These are phyloP conservation scores for Exophiala alcalophila DNA, from an alignment of 2,329 filamentous ascomycete species.

Conservation along the genomic window DNA sequence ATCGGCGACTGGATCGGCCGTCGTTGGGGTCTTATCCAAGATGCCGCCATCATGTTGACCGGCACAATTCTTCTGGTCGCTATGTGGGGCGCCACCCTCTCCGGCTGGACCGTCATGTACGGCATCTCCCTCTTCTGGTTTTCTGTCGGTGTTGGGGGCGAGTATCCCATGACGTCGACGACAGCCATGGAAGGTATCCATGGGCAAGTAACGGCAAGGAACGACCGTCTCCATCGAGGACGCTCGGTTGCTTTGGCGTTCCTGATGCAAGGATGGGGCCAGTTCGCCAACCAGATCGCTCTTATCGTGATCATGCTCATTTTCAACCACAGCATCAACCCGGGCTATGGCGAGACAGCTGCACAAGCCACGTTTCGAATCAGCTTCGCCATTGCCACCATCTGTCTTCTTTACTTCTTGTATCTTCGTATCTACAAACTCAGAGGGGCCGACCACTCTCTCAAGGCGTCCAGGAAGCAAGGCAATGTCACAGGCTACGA, in stretches of 20 bases:
- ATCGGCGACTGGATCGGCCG: slow-evolving; percentile 77
- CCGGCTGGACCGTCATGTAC: slow-evolving; percentile 97
- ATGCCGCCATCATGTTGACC: slow-evolving; percentile 88
- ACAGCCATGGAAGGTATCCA: slow-evolving; percentile 89
- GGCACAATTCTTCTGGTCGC: slow-evolving; percentile 88
- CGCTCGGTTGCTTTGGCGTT: slow-evolving; percentile 94
- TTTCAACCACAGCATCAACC: slow-evolving; percentile 75
- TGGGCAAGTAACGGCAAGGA: slow-evolving; percentile 76
- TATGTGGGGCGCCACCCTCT: slow-evolving; percentile 78
- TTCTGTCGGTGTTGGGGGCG: slow-evolving; percentile 55
- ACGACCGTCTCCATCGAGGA: slow-evolving; percentile 91
- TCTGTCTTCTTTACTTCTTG: slow-evolving; percentile 88
- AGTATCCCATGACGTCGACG: slow-evolving; percentile 94
- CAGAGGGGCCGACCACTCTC: slow-evolving; percentile 75
- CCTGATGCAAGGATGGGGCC: slow-evolving; percentile 97
- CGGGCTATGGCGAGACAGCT: slow-evolving; percentile 70
- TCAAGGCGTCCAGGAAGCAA: slow-evolving; percentile 80
- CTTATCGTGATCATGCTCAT: slow-evolving; percentile 82
- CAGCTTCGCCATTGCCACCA: slow-evolving; percentile 83
- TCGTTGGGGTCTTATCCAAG: slow-evolving; percentile 92
- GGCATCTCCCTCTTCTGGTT: slow-evolving; percentile 92
- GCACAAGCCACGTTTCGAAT: slow-evolving; percentile 89
- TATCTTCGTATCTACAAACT: slow-evolving; percentile 97
- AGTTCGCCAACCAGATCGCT: slow-evolving; percentile 86
- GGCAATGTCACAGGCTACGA: slow-evolving; percentile 88